These are phyloP conservation scores for Fistulinella cinereoalba DNA, from an alignment of 1,284 basidiomycete species.

Conservation along the genomic window DNA sequence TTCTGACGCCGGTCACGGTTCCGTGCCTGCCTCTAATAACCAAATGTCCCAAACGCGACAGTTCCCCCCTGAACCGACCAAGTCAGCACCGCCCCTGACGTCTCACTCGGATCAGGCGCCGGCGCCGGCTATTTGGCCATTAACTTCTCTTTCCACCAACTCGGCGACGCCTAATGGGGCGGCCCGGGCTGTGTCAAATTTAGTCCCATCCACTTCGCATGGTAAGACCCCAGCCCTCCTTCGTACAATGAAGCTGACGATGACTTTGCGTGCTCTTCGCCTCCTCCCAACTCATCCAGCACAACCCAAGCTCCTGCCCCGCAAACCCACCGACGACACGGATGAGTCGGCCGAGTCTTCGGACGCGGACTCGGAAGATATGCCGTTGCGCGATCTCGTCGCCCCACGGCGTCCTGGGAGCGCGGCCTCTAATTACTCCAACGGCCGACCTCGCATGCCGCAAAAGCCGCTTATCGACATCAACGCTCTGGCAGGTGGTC, in stretches of 20 bases:
- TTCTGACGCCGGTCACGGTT: conserved; percentile 18
- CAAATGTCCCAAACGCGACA: conserved; percentile 1
- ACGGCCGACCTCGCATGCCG: conserved; percentile 32
- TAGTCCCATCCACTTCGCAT: conserved; percentile 17
- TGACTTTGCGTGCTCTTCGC: neutral
- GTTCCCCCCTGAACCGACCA: conserved; percentile 5
- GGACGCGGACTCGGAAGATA: conserved; percentile 39
- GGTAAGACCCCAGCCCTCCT: conserved; percentile 13
- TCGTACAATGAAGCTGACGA: neutral
- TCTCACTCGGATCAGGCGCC: conserved; percentile 14
- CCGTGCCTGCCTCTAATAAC: neutral
- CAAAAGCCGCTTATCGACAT: conserved; percentile 53
- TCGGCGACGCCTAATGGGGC: conserved; percentile 39
- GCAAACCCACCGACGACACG: conserved; percentile 8
- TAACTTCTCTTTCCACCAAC: conserved; percentile 39
- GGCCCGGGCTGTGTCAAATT: conserved; percentile 36
- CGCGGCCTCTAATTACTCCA: conserved; percentile 38
- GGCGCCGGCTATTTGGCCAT: conserved; percentile 13
- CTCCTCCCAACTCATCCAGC: conserved; percentile 5
- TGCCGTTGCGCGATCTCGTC: conserved; percentile 42
- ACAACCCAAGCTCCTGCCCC: conserved; percentile 3
- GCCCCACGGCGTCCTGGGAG: conserved; percentile 44
- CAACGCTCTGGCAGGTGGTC: conserved; percentile 30
- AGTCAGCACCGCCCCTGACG: conserved; percentile 1
- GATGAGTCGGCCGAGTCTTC: conserved; percentile 25